A percentile compares a stretch with the other conserved stretches of the same genome.
Evolutionary conservation across 164 flowering plant species (phyloP).

Genomic region (Aristolochia contorta): DNA sequence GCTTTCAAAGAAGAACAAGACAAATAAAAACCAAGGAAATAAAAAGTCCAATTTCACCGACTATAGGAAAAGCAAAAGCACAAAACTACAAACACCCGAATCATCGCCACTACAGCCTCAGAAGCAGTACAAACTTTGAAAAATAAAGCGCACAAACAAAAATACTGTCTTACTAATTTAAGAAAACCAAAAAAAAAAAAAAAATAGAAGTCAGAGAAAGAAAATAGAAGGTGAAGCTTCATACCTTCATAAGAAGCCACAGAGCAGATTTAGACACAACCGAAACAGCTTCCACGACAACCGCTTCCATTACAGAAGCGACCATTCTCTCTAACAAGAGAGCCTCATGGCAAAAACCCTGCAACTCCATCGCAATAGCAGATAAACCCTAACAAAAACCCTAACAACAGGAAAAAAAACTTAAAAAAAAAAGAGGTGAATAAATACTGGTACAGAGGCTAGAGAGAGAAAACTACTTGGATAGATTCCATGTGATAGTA

Average conservation of each 20-base stretch:
- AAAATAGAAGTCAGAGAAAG: neutral
- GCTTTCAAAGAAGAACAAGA: too few relatives aligned
- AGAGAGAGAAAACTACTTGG: too few relatives aligned
- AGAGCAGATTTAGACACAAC: neutral
- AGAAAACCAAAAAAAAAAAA: neutral
- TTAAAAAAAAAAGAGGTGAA: neutral
- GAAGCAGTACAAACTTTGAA: neutral
- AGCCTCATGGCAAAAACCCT: neutral
- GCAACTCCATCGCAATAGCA: neutral
- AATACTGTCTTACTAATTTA: neutral
- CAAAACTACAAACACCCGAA: neutral
- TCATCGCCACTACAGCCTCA: neutral
- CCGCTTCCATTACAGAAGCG: neutral
- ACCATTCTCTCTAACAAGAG: neutral
- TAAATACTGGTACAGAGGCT: neutral
- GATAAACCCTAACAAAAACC: slow-evolving; percentile 4
- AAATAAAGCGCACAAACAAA: neutral
- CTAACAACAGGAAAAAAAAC: neutral
- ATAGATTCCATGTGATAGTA: neutral
- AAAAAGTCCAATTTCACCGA: too few relatives aligned
- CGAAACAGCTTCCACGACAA: neutral
- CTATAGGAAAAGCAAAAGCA: neutral
- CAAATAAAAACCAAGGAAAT: too few relatives aligned
- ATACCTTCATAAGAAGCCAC: slow-evolving; percentile 3
- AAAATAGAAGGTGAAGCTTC: neutral